Evolutionary conservation across 2,329 filamentous ascomycete genomes (phyloP).

Genomic region (Calonectria fujianensis): DNA sequence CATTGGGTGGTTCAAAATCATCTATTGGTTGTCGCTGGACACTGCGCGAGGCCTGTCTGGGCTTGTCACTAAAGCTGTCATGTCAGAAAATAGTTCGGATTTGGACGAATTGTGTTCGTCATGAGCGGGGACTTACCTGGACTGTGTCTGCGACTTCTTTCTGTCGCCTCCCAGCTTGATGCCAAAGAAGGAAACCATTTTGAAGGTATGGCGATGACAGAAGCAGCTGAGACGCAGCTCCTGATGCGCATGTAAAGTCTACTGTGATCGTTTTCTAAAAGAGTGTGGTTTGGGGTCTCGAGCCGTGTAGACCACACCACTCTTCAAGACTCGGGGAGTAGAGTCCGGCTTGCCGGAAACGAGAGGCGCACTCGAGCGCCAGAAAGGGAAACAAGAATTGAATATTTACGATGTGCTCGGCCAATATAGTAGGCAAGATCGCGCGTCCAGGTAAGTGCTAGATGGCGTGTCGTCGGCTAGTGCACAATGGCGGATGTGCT

Average conservation of each 20-base stretch:
- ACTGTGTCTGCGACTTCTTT: slow-evolving; percentile 66
- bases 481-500: slow-evolving; percentile 31
- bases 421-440: not conserved
- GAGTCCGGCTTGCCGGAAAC: slow-evolving; percentile 19
- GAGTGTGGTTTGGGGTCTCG: not conserved
- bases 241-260: slow-evolving; percentile 28
- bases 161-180: slow-evolving; percentile 74
- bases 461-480: slow-evolving; percentile 20
- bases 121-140: slow-evolving; percentile 59
- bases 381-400: slow-evolving; percentile 2
- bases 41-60: slow-evolving; percentile 42
- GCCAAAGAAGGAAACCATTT: slow-evolving; percentile 77
- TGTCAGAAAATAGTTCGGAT: slow-evolving; percentile 34
- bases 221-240: not conserved
- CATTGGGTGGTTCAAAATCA: slow-evolving; percentile 18
- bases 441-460: slow-evolving; percentile 22
- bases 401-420: slow-evolving; percentile 12
- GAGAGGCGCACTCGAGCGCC: slow-evolving; percentile 14
- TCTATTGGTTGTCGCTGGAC: slow-evolving; percentile 41
- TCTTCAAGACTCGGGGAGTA: slow-evolving; percentile 2
- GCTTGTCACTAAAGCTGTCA: slow-evolving; percentile 47
- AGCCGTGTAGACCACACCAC: slow-evolving; percentile 19
- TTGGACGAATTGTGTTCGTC: not conserved
- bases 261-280: slow-evolving; percentile 15
- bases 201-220: slow-evolving; percentile 33